phyloP scores from a whole-genome alignment of 768 basidiomycete species.

The Russula sp. region DNA sequence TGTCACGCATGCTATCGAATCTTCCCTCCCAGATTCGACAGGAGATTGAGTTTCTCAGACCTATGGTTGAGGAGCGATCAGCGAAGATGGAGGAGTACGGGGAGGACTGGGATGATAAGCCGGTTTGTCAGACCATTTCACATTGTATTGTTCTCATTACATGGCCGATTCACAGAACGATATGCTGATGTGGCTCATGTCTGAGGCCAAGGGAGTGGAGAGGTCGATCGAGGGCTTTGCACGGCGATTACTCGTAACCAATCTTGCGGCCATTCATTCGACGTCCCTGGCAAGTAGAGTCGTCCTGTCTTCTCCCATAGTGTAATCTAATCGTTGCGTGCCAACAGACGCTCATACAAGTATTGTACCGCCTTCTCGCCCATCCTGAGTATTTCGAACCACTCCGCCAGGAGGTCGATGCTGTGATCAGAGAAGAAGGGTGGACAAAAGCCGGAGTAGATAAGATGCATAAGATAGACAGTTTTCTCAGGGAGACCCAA shows the following conservation, averaged over 20 bases:
- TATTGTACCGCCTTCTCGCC: slow-evolving; percentile 31
- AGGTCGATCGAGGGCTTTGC: slow-evolving; percentile 35
- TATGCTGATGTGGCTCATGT: slow-evolving; percentile 44
- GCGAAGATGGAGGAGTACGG: slow-evolving; percentile 5
- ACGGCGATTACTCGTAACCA: slow-evolving; percentile 38
- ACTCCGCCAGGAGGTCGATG: slow-evolving; percentile 33
- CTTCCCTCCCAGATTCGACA: slow-evolving; percentile 1
- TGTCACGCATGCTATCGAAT: neutral
- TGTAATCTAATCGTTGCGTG: neutral
- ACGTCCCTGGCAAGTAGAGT: slow-evolving; percentile 35
- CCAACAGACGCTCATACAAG: slow-evolving; percentile 14
- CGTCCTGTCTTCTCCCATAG: too few species aligned
- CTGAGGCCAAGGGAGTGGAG: slow-evolving; percentile 36
- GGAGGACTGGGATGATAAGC: slow-evolving; percentile 1
- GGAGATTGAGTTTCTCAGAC: neutral
- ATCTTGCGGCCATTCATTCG: slow-evolving; percentile 42
- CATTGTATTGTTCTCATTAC: neutral
- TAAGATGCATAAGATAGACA: slow-evolving; percentile 38
- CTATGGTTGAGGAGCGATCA: slow-evolving; percentile 13
- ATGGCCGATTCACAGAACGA: slow-evolving; percentile 36
- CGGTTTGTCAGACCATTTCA: neutral
- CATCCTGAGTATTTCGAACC: slow-evolving; percentile 32
- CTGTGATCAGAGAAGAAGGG: slow-evolving; percentile 19
- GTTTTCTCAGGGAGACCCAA: slow-evolving; percentile 38
- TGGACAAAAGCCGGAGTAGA: slow-evolving; percentile 15